These are phyloP conservation scores for Plasmodium cynomolgi DNA, from an alignment of 169 alveolate genomes.

Conservation along the genomic window DNA sequence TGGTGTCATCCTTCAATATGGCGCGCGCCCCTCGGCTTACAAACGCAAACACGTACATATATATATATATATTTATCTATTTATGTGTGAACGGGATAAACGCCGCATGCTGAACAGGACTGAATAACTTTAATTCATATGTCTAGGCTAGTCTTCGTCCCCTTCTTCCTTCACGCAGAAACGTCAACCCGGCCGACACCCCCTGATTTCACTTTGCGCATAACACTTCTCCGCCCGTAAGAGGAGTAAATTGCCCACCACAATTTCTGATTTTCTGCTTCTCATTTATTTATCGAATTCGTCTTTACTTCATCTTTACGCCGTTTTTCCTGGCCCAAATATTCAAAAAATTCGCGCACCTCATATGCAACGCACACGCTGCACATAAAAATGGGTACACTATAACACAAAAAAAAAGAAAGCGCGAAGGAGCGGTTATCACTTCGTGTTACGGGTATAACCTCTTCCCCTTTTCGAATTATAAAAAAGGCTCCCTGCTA, in stretches of 20 bases:
- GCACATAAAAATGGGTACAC: neutral
- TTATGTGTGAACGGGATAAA: neutral
- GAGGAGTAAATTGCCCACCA: neutral
- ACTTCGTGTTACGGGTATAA: neutral
- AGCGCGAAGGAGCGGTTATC: neutral
- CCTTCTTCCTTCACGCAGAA: neutral
- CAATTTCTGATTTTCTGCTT: neutral
- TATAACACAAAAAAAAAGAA: slow-evolving; percentile 1
- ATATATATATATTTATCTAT: neutral
- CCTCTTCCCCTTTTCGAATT: neutral
- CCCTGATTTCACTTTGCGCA: neutral
- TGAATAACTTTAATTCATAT: neutral
- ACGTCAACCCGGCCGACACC: neutral
- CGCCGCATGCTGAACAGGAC: neutral
- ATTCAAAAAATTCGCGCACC: neutral
- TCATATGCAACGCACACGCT: neutral
- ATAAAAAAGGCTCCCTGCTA: neutral
- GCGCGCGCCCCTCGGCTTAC: neutral
- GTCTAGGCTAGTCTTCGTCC: neutral
- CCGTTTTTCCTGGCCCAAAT: neutral
- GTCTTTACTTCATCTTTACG: neutral
- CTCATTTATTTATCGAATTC: neutral
- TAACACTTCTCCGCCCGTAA: neutral
- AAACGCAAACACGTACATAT: neutral
- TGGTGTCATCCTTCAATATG: neutral